Conservation (phyloP, 2,329 filamentous ascomycete genomes). For the Talaromyces atroroseus region DNA sequence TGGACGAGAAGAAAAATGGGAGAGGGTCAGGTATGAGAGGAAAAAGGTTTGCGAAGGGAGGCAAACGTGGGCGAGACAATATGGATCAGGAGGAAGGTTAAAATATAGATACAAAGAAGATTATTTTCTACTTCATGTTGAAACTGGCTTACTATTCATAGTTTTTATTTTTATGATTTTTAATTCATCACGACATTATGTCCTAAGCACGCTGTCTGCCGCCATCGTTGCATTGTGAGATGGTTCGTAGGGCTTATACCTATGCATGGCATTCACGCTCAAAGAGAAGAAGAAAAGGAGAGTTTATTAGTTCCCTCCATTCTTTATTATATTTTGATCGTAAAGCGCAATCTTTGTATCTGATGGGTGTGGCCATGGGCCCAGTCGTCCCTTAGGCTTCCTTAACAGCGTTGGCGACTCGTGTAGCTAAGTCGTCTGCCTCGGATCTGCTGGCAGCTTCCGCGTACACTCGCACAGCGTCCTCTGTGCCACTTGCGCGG, state of each 20-base stretch:
- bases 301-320: neutral
- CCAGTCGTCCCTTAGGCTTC: constrained; percentile 33
- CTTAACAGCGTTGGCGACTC: constrained; percentile 71
- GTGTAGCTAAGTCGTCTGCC: constrained; percentile 81
- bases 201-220: neutral
- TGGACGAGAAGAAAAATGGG: constrained; percentile 62
- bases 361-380: neutral
- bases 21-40: constrained; percentile 48
- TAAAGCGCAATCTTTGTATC: neutral
- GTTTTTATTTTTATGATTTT: neutral
- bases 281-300: neutral
- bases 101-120: too few species aligned
- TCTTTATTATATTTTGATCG: neutral
- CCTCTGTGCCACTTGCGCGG: constrained; percentile 88
- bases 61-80: constrained; percentile 52
- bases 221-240: neutral
- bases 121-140: neutral
- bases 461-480: constrained; percentile 91
- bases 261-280: neutral
- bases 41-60: constrained; percentile 33
- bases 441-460: constrained; percentile 86
- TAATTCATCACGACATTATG: neutral
- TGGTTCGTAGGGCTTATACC: neutral
- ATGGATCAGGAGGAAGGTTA: constrained; percentile 75
- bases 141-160: neutral